Conservation (phyloP, 163 green algal genomes). For the Coccomyxa subellipsoidea region DNA sequence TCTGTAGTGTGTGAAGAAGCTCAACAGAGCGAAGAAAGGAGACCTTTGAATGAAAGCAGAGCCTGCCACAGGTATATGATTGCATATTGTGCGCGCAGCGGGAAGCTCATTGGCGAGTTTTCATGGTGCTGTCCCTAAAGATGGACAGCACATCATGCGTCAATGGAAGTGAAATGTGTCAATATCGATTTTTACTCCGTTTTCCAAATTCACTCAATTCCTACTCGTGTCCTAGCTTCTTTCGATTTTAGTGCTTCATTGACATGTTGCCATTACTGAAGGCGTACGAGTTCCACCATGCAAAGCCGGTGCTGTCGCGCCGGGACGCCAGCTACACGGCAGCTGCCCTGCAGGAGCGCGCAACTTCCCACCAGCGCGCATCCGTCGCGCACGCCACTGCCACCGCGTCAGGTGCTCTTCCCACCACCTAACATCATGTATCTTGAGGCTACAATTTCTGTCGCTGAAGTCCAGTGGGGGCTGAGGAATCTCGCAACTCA, state of each 20-base stretch:
- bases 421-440: background rate
- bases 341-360: background rate
- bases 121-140: no score
- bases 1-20: background rate
- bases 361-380: background rate
- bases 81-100: background rate
- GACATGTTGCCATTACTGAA: background rate
- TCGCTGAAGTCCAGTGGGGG: background rate
- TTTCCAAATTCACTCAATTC: no score
- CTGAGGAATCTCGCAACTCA: background rate
- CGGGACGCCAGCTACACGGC: background rate
- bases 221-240: no score
- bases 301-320: background rate
- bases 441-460: no score
- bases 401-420: background rate
- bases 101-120: no score
- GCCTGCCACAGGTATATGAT: background rate
- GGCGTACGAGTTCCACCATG: slow-evolving; percentile 11
- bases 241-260: no score
- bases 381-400: background rate
- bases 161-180: no score
- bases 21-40: background rate
- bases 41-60: background rate
- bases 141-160: no score
- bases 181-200: no score